Base-by-base conservation (phyloP, 768 basidiomycete genomes). In the Lactifluus subvellereus region DNA sequence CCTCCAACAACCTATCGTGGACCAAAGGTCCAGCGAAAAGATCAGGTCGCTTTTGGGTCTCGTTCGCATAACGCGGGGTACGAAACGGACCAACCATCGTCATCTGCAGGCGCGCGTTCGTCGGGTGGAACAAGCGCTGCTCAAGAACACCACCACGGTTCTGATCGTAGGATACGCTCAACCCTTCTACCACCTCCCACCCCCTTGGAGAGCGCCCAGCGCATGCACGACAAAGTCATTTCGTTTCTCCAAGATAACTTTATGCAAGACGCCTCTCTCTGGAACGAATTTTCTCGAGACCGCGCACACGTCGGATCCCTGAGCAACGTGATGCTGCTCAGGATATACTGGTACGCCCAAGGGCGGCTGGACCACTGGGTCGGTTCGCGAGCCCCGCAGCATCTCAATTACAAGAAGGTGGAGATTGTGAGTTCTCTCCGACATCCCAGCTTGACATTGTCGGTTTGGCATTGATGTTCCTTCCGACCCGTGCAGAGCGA, bases 301-400 rank as follows among this genome's bases (percentile, higher is more conserved):
- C 54, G 33, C 20, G 53, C 58, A 37, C 62, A 55, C 1, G 40
- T 50, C 1, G 52, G 38, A 37, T 60, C 49, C 2, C 18, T 64
- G 54, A 60, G 58, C 58, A 64, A 64, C 42, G 58, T n/a, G 42
- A 37, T 35, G 18, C 20, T 64, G 27, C 62, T 64, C 14, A 60
- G 58, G 40, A 20, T 37, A 32, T 64, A 64, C 54, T 64, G 62
- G 62, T 64, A 55, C 35, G 62, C 58, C 22, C 62, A 64, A 13
- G 58, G 27, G 22, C 58, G 14, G 27, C 18, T 64, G 40, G 62
- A 60, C 27, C 18, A 35, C 22, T 64, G 58, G 62, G 48, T 60
- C 16, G 62, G 58, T 37, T 33, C 58, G 18, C 48, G 40, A 16
- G 42, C 59, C 3, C 58, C 62, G 32, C 48, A 50, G 5, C 62